These are phyloP conservation scores for Cairneyella variabilis DNA, from an alignment of 495 filamentous ascomycete species.

Conservation along the genomic window DNA sequence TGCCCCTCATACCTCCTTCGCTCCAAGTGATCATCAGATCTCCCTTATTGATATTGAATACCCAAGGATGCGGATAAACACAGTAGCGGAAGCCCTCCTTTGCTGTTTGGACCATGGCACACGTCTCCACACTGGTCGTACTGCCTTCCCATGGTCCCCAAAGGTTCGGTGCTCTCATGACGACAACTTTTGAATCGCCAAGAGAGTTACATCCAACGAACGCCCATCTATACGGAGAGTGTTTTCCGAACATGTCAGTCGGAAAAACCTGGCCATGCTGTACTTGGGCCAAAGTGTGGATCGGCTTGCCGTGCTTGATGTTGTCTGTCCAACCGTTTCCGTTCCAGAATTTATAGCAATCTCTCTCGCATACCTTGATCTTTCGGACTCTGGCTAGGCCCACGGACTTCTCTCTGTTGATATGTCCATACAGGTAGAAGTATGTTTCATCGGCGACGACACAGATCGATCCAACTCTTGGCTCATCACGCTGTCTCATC, in stretches of 20 bases:
- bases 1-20: slow-evolving; percentile 26
- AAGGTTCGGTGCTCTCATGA: slow-evolving; percentile 20
- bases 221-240: slow-evolving; percentile 15
- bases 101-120: slow-evolving; percentile 9
- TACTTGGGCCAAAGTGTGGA: slow-evolving; percentile 19
- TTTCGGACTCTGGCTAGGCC: slow-evolving; percentile 22
- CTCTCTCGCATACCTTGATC: background rate
- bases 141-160: slow-evolving; percentile 29
- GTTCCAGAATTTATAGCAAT: slow-evolving; percentile 6
- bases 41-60: slow-evolving; percentile 17
- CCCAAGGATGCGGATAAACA: slow-evolving; percentile 31
- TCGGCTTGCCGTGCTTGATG: slow-evolving; percentile 11
- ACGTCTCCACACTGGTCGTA: slow-evolving; percentile 14
- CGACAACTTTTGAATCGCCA: slow-evolving; percentile 23
- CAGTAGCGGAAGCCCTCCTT: slow-evolving; percentile 20
- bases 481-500: slow-evolving; percentile 13
- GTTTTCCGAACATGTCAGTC: slow-evolving; percentile 26
- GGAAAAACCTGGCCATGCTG: slow-evolving; percentile 28
- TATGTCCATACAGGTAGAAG: slow-evolving; percentile 27
- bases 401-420: slow-evolving; percentile 13
- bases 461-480: slow-evolving; percentile 24
- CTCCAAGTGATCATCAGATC: slow-evolving; percentile 33
- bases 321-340: slow-evolving; percentile 18
- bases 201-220: slow-evolving; percentile 28
- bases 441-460: slow-evolving; percentile 10